phyloP scores from a whole-genome alignment of 768 basidiomycete species.

The Xerocomellus amylosporus region DNA sequence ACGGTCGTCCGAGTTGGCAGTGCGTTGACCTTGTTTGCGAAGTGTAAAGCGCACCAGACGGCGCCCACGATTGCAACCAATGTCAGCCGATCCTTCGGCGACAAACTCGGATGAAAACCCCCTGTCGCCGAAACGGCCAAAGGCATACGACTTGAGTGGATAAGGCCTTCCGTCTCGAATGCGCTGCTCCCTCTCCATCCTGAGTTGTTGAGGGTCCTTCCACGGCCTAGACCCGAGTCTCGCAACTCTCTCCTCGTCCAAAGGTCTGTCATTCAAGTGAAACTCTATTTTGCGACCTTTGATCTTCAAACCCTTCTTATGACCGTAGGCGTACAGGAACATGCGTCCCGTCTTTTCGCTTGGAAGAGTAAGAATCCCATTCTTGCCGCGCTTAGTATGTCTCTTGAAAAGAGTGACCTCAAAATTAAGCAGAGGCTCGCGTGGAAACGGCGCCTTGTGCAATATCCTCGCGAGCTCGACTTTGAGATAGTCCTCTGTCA shows the following conservation, averaged over 20 bases:
- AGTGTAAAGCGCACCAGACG: conserved; percentile 32
- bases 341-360: conserved; percentile 11
- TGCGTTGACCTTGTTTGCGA: conserved; percentile 21
- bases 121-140: conserved; percentile 37
- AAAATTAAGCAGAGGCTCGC: conserved; percentile 30
- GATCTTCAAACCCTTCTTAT: conserved; percentile 20
- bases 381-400: conserved; percentile 16
- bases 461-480: conserved; percentile 33
- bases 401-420: conserved; percentile 31
- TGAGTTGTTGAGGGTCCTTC: conserved; percentile 31
- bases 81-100: conserved; percentile 25
- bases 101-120: conserved; percentile 34
- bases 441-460: conserved; percentile 35
- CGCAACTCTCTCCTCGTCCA: conserved; percentile 24
- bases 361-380: conserved; percentile 35
- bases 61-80: conserved; percentile 37
- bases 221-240: conserved; percentile 25
- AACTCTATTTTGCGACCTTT: conserved; percentile 25
- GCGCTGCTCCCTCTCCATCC: conserved; percentile 23
- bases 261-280: conserved; percentile 15
- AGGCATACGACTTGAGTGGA: conserved; percentile 27
- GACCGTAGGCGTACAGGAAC: conserved; percentile 31
- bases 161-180: conserved; percentile 22
- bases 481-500: conserved; percentile 31
- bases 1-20: neutral